A percentile compares a stretch with the other conserved stretches of the same genome.
Evolutionary conservation across 1,284 basidiomycete species (phyloP).

Genomic region (Boletus sp.): DNA sequence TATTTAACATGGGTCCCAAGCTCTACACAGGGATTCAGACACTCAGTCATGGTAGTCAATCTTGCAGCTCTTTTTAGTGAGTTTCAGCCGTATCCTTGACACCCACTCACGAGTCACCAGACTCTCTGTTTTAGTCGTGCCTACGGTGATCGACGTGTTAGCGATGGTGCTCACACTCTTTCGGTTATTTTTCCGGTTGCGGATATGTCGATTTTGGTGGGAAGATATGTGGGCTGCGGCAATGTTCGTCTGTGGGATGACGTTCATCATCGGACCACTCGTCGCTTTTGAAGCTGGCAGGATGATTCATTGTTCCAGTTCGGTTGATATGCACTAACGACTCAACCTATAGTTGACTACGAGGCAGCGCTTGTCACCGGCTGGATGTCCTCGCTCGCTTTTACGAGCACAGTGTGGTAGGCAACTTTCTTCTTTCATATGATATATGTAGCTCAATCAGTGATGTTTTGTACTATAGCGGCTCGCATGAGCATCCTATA

Average conservation of each 20-base stretch:
- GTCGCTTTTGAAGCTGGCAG: not conserved
- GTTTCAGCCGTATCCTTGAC: not conserved
- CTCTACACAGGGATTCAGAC: not conserved
- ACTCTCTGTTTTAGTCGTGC: not conserved
- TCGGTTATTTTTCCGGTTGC: not conserved
- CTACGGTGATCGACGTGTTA: not conserved
- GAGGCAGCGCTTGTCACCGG: not conserved
- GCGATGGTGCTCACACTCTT: not conserved
- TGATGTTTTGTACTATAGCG: not conserved
- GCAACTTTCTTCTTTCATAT: not conserved
- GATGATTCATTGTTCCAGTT: not conserved
- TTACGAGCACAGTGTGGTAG: not conserved
- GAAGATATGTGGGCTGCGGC: constrained; percentile 1
- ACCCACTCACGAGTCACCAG: not conserved
- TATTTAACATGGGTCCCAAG: not conserved
- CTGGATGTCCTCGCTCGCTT: not conserved
- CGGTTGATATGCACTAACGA: not conserved
- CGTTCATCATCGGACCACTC: not conserved
- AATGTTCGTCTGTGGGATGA: not conserved
- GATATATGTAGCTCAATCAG: not conserved
- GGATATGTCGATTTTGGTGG: not conserved
- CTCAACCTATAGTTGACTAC: not conserved
- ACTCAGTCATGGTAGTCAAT: not conserved
- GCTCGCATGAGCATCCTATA: not conserved
- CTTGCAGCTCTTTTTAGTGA: not conserved